Conservation (phyloP, 2,329 filamentous ascomycete species). For the Zasmidium angulare region DNA sequence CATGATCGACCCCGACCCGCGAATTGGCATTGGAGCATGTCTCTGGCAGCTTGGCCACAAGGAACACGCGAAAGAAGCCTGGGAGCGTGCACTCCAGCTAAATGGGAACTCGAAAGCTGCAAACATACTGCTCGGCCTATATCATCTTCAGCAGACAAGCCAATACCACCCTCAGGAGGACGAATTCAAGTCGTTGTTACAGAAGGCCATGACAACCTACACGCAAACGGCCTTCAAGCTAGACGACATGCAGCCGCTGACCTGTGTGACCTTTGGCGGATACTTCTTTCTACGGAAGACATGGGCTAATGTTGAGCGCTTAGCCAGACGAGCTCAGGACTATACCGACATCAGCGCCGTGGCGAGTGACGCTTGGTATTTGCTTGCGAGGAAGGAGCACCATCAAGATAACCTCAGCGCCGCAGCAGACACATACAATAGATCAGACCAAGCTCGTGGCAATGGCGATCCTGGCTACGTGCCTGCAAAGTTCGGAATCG, state of each 20-base stretch:
- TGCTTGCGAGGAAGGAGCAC: constrained; percentile 88
- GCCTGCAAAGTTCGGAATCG: constrained; percentile 90
- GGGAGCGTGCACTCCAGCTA: constrained; percentile 83
- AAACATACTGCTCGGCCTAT: constrained; percentile 84
- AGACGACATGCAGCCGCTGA: constrained; percentile 86
- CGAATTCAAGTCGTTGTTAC: constrained; percentile 81
- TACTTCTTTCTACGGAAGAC: constrained; percentile 86
- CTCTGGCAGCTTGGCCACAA: constrained; percentile 96
- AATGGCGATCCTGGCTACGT: constrained; percentile 88
- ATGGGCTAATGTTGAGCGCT: constrained; percentile 75
- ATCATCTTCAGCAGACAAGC: constrained; percentile 83
- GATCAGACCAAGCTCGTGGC: constrained; percentile 87
- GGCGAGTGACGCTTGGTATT: constrained; percentile 96
- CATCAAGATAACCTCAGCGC: constrained; percentile 72
- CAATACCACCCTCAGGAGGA: constrained; percentile 80
- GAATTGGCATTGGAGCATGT: constrained; percentile 94
- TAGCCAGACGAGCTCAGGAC: constrained; percentile 91
- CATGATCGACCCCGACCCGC: constrained; percentile 86
- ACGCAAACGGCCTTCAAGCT: constrained; percentile 91
- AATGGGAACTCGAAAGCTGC: constrained; percentile 83
- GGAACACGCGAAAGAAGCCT: constrained; percentile 84
- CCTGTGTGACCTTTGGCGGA: constrained; percentile 83
- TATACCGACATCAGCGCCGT: constrained; percentile 95
- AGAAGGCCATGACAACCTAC: constrained; percentile 90
- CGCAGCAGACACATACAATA: constrained; percentile 82